These are phyloP conservation scores for Fraxinus sp. DNA, from an alignment of 305 asterid species.

Conservation along the genomic window DNA sequence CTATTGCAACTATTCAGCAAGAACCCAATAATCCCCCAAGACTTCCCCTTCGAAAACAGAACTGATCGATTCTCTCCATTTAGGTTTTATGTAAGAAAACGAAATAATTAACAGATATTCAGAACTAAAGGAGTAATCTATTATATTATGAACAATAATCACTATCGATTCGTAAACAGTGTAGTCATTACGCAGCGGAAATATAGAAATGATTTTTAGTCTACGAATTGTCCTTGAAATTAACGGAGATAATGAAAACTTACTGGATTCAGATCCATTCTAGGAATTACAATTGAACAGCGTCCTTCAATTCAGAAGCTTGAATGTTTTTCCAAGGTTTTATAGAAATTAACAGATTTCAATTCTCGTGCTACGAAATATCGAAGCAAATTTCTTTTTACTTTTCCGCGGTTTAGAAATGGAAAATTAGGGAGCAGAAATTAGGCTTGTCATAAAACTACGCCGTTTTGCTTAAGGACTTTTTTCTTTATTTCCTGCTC, in stretches of 20 bases:
- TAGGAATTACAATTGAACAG: constrained; percentile 21
- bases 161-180: neutral
- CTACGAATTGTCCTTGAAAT: neutral
- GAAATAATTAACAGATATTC: neutral
- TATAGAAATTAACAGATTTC: neutral
- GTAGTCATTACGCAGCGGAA: neutral
- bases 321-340: constrained; percentile 10
- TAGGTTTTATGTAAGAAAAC: neutral
- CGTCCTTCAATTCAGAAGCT: constrained; percentile 22
- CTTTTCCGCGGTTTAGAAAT: neutral
- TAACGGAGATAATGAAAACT: constrained; percentile 4
- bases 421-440: neutral
- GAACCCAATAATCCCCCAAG: neutral
- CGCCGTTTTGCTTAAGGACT: neutral
- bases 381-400: neutral
- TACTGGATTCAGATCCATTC: constrained; percentile 46
- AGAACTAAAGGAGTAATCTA: neutral
- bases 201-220: neutral
- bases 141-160: neutral
- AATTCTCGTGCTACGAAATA: neutral
- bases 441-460: neutral
- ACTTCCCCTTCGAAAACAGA: neutral
- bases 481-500: neutral
- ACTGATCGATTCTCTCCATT: neutral
- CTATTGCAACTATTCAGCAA: neutral